phyloP scores from a whole-genome alignment of 139 green algal species.

The Trebouxia sp. region DNA sequence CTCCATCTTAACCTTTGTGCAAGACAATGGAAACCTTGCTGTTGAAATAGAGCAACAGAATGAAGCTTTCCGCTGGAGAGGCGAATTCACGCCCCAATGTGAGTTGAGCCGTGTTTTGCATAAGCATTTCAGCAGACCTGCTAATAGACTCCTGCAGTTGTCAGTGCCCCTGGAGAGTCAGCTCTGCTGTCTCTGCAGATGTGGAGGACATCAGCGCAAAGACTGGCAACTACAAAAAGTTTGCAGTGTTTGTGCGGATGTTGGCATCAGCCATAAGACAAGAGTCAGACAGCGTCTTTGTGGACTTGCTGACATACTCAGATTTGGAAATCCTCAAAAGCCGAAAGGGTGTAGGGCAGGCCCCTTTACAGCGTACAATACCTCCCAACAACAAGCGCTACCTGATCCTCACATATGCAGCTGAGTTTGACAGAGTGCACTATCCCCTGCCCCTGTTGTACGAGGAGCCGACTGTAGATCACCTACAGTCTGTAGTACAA shows the following conservation, averaged over 20 bases:
- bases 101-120: background rate
- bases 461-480: constrained; percentile 73
- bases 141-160: background rate
- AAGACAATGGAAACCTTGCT: background rate
- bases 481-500: constrained; percentile 58
- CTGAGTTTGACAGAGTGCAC: constrained; percentile 91
- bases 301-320: constrained; percentile 85
- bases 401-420: constrained; percentile 90
- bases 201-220: constrained; percentile 91
- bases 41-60: constrained; percentile 15
- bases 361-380: constrained; percentile 15
- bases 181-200: constrained; percentile 53
- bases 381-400: constrained; percentile 82
- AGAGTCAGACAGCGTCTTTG: constrained; percentile 77
- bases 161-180: background rate
- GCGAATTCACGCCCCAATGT: constrained; percentile 22
- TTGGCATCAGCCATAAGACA: constrained; percentile 72
- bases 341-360: constrained; percentile 36
- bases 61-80: constrained; percentile 18
- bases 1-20: background rate
- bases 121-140: too few species aligned
- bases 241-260: constrained; percentile 85
- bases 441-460: constrained; percentile 86
- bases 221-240: constrained; percentile 88
- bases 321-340: constrained; percentile 84